Conservation (phyloP, 73 alveolate species). For the Paramecium biaurelia region DNA sequence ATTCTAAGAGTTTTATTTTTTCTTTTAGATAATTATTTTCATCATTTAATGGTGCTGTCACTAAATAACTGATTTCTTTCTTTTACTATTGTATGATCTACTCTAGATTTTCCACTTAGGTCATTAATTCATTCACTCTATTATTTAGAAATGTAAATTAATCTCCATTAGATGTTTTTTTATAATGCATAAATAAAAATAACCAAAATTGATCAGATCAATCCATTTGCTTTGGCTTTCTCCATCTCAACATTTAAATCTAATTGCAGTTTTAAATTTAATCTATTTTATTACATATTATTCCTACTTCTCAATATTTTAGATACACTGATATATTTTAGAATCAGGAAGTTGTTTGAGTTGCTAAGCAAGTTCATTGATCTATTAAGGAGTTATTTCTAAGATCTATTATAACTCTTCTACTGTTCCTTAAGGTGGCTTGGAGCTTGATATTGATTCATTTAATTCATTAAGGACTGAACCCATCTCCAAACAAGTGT, state of each 20-base stretch:
- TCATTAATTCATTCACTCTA: neutral
- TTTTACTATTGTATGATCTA: neutral
- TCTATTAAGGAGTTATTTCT: neutral
- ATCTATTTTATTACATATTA: neutral
- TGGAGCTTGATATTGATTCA: neutral
- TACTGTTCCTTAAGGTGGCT: neutral
- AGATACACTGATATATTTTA: conserved; percentile 6
- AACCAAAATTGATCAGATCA: conserved; percentile 39
- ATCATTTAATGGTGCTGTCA: neutral
- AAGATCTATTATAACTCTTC: conserved; percentile 8
- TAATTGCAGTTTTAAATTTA: neutral
- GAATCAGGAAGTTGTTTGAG: conserved; percentile 20
- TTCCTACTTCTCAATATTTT: conserved; percentile 25
- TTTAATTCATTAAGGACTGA: conserved; percentile 4
- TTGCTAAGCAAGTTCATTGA: neutral
- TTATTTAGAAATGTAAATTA: neutral
- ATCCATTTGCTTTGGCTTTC: neutral
- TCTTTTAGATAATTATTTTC: neutral
- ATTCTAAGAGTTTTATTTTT: neutral
- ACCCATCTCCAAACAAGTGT: conserved; percentile 30
- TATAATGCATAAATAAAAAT: neutral
- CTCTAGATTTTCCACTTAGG: neutral
- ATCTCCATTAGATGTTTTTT: conserved; percentile 5
- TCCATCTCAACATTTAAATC: conserved; percentile 2
- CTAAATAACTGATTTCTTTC: neutral